These are phyloP conservation scores for Grosmannia huntii DNA, from an alignment of 2,329 filamentous ascomycete species.

Conservation along the genomic window DNA sequence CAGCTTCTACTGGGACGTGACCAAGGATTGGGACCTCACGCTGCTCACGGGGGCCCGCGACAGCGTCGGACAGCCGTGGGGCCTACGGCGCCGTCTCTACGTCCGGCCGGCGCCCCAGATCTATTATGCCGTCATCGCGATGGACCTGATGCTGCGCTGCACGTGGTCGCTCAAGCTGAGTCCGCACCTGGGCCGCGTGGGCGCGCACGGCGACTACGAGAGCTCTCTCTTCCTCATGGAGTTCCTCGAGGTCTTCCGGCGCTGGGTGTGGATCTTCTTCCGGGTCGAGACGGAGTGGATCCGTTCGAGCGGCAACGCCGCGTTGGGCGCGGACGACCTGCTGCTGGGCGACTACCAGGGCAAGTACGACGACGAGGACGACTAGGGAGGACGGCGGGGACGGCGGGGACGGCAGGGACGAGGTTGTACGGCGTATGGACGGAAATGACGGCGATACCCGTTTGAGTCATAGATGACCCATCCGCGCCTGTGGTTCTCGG, in stretches of 20 bases:
- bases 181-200: slow-evolving; percentile 68
- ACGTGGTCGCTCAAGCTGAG: slow-evolving; percentile 87
- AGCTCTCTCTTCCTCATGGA: slow-evolving; percentile 80
- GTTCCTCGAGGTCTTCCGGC: slow-evolving; percentile 69
- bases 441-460: background rate
- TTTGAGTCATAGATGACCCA: background rate
- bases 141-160: slow-evolving; percentile 73
- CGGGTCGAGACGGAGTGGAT: slow-evolving; percentile 90
- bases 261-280: slow-evolving; percentile 97
- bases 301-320: slow-evolving; percentile 39
- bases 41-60: slow-evolving; percentile 51
- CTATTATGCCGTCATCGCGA: slow-evolving; percentile 69
- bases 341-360: slow-evolving; percentile 59
- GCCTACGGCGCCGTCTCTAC: slow-evolving; percentile 60
- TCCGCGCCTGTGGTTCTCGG: background rate
- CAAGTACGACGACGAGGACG: slow-evolving; percentile 38
- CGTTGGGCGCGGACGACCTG: slow-evolving; percentile 53
- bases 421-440: background rate
- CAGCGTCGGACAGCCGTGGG: slow-evolving; percentile 57
- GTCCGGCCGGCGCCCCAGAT: slow-evolving; percentile 54
- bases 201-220: slow-evolving; percentile 55
- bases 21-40: slow-evolving; percentile 92
- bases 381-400: background rate
- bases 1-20: slow-evolving; percentile 97
- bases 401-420: too few relatives aligned